Evolutionary conservation across 148 eudicot species (phyloP).

Genomic region (Chenopodium berlandieri): DNA sequence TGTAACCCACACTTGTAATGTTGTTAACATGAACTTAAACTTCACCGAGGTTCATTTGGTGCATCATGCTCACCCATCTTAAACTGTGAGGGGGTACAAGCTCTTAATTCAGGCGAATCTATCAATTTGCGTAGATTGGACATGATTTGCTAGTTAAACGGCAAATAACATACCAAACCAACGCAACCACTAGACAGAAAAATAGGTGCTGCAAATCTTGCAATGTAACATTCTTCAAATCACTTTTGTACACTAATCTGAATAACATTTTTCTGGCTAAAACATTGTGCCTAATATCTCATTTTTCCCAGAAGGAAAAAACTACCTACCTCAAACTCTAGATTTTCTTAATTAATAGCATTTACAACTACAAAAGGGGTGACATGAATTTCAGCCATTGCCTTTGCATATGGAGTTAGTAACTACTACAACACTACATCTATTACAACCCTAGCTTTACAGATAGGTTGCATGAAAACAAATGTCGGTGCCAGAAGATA

Average conservation of each 20-base stretch:
- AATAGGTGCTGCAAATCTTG: not conserved
- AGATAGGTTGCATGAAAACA: conserved; percentile 20
- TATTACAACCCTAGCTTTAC: conserved; percentile 28
- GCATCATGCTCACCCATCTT: too few relatives aligned
- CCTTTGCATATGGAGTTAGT: conserved; percentile 9
- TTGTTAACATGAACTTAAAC: too few relatives aligned
- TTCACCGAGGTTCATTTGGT: too few relatives aligned
- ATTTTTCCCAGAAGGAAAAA: not conserved
- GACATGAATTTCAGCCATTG: not conserved
- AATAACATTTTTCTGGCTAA: not conserved
- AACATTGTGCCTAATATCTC: not conserved
- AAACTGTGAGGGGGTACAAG: too few relatives aligned
- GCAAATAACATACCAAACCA: too few relatives aligned
- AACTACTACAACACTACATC: conserved; percentile 5
- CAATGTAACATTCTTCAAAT: not conserved
- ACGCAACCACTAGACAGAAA: not conserved
- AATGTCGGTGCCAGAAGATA: conserved; percentile 14
- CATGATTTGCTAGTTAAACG: too few relatives aligned
- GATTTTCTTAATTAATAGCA: conserved; percentile 15
- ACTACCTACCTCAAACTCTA: not conserved
- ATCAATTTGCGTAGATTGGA: too few relatives aligned
- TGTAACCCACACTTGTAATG: too few relatives aligned
- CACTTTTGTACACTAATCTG: conserved; percentile 12
- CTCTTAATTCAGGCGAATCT: too few relatives aligned
- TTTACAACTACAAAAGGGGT: conserved; percentile 15